phyloP scores from a whole-genome alignment of 2,329 filamentous ascomycete species.

The Nannizziopsis arthrosporioides region DNA sequence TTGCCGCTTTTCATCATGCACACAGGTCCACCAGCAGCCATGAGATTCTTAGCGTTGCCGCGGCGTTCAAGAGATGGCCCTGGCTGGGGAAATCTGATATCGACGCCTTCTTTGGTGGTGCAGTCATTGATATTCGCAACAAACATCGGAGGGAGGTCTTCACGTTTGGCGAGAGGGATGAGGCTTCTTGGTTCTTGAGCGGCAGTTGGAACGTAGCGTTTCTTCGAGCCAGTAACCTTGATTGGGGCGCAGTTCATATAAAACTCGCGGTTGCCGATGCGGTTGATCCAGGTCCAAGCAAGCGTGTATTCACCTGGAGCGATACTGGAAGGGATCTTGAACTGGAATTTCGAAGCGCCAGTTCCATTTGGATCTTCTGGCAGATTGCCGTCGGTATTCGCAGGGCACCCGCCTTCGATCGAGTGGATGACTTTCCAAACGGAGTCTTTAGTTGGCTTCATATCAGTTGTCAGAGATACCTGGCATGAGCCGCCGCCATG shows the following conservation, averaged over 20 bases:
- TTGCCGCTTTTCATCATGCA: constrained; percentile 22
- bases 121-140: constrained; percentile 59
- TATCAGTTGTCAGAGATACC: constrained; percentile 70
- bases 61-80: constrained; percentile 47
- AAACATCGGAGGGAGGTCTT: constrained; percentile 61
- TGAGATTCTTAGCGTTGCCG: constrained; percentile 31
- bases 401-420: constrained; percentile 74
- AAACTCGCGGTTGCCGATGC: constrained; percentile 83
- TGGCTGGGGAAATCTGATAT: constrained; percentile 58
- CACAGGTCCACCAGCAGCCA: constrained; percentile 21
- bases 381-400: constrained; percentile 49
- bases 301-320: constrained; percentile 66
- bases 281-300: constrained; percentile 93
- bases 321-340: constrained; percentile 58
- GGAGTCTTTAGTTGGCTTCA: constrained; percentile 51
- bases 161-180: constrained; percentile 40
- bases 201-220: constrained; percentile 21
- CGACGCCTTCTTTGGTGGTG: constrained; percentile 41
- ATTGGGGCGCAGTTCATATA: constrained; percentile 93
- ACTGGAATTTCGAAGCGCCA: constrained; percentile 52
- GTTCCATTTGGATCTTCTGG: constrained; percentile 34
- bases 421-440: constrained; percentile 85
- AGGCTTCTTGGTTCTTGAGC: constrained; percentile 9
- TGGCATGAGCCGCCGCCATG: constrained; percentile 94
- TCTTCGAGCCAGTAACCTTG: constrained; percentile 45